Conservation (phyloP, 495 filamentous ascomycete species). For the Xylona heveae region DNA sequence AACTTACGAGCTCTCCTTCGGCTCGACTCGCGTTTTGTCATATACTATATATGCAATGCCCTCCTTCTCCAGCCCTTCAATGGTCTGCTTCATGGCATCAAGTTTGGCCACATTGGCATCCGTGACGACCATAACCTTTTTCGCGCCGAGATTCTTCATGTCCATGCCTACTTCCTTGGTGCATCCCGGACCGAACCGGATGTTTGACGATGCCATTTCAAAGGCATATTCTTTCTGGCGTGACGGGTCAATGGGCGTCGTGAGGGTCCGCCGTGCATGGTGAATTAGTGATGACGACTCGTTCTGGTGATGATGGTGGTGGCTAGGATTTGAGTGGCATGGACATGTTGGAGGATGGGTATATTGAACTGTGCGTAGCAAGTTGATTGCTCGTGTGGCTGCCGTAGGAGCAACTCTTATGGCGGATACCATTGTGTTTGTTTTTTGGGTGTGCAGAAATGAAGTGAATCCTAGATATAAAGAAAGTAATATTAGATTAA, state of each 20-base stretch:
- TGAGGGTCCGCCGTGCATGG: constrained; percentile 37
- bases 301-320: constrained; percentile 44
- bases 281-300: constrained; percentile 17
- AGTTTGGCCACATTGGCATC: constrained; percentile 59
- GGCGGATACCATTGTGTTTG: constrained; percentile 28
- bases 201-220: constrained; percentile 87
- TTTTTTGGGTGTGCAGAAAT: too few species aligned
- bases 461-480: too few species aligned
- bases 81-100: constrained; percentile 65
- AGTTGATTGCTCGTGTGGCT: constrained; percentile 53
- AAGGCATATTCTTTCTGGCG: constrained; percentile 92
- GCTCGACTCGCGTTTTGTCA: constrained; percentile 60
- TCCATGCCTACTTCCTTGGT: constrained; percentile 99
- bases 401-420: constrained; percentile 44
- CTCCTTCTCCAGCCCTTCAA: constrained; percentile 52
- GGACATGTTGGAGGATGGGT: constrained; percentile 79
- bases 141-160: constrained; percentile 70
- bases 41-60: constrained; percentile 65
- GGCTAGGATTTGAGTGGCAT: constrained; percentile 69
- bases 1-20: constrained; percentile 74
- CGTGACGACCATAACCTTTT: constrained; percentile 78
- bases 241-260: constrained; percentile 48
- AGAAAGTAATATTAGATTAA: too few species aligned
- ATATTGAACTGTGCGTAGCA: constrained; percentile 77
- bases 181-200: constrained; percentile 82